Base-by-base conservation (phyloP, 495 filamentous ascomycete genomes). In the Barbatosphaeria neglecta region DNA sequence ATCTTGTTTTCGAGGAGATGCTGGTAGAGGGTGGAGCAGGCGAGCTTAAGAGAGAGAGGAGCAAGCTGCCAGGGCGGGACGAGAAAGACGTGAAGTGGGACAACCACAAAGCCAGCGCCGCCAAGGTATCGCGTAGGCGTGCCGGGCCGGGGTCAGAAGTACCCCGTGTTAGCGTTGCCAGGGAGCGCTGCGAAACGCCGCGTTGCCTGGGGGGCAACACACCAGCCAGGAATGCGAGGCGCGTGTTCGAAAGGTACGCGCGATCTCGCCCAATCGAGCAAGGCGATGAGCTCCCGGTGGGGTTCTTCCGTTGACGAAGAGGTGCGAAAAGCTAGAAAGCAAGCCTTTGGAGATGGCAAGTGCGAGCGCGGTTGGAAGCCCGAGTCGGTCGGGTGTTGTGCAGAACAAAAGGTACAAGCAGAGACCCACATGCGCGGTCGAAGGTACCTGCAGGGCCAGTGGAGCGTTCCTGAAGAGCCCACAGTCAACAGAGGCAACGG, bases 401-500 rank as follows among this genome's bases (percentile, higher is more conserved):
- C n/a, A n/a, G n/a, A n/a, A 35, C 31, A n/a, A n/a, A n/a, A 60
- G 58, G 60, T 63, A 61, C 60, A 46, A 38, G 42, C 42, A 18
- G 39, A 17, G n/a, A 22, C 43, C 25, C 43, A 51, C 38, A 43
- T 11, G 58, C 61, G 61, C 57, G 60, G 25, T 55, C 37, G 45
- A 52, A 23, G 49, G 50, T 55, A 54, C 50, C 45, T 46, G 23
- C 28, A 25, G 22, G 23, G n/a, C 39, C 4, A 24, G 39, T n/a
- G 39, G 39, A 24, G 39, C 35, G 42, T 9, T 37, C 15, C 13
- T 40, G 50, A 15, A 20, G 37, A 51, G 49, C 46, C 54, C 54
- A 56, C 57, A 19, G 46, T 66, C 66, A 73, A 73, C 69, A 73
- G 50, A 49, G 52, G 63, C 66, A 70, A 73, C 70, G 45, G 58